A percentile compares a stretch with the other conserved stretches of the same genome.
Conservation (phyloP, 2,329 filamentous ascomycete species). For the Aspergillus sp. region DNA sequence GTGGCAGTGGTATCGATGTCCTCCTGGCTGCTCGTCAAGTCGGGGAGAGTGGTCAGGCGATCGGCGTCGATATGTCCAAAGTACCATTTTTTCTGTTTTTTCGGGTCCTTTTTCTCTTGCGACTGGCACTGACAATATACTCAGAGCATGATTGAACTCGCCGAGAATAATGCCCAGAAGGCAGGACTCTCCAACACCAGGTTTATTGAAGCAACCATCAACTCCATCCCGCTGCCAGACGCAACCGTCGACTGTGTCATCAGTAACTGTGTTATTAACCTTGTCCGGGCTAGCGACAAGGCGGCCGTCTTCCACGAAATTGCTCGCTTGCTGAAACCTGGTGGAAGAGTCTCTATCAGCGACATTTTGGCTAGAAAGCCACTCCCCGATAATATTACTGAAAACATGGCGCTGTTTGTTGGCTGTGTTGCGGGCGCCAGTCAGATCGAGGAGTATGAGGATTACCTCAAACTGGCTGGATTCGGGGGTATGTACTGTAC, state of each 20-base stretch:
- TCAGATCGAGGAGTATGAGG: slow-evolving; percentile 51
- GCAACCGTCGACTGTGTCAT: slow-evolving; percentile 56
- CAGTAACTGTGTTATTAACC: slow-evolving; percentile 64
- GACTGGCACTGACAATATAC: not conserved
- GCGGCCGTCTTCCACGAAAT: slow-evolving; percentile 58
- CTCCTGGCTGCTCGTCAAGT: slow-evolving; percentile 56
- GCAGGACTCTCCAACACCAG: slow-evolving; percentile 45
- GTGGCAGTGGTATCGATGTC: slow-evolving; percentile 59
- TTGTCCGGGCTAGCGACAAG: slow-evolving; percentile 56
- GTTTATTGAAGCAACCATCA: slow-evolving; percentile 56
- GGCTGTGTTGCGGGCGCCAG: slow-evolving; percentile 63
- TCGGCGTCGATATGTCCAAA: slow-evolving; percentile 63
- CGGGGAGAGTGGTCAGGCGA: slow-evolving; percentile 49
- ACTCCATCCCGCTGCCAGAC: slow-evolving; percentile 46
- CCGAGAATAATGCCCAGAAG: slow-evolving; percentile 46
- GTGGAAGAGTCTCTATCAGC: slow-evolving; percentile 59
- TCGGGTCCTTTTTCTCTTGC: not conserved
- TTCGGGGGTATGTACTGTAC: slow-evolving; percentile 49
- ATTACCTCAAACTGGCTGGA: slow-evolving; percentile 51
- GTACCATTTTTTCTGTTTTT: slow-evolving; percentile 36
- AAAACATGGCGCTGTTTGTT: slow-evolving; percentile 55
- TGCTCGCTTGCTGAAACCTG: slow-evolving; percentile 55
- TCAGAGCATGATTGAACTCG: slow-evolving; percentile 57
- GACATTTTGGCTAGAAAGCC: slow-evolving; percentile 58
- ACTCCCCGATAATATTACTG: slow-evolving; percentile 50